Evolutionary conservation across 768 basidiomycete genomes (phyloP).

Genomic region (Auricularia sp.): DNA sequence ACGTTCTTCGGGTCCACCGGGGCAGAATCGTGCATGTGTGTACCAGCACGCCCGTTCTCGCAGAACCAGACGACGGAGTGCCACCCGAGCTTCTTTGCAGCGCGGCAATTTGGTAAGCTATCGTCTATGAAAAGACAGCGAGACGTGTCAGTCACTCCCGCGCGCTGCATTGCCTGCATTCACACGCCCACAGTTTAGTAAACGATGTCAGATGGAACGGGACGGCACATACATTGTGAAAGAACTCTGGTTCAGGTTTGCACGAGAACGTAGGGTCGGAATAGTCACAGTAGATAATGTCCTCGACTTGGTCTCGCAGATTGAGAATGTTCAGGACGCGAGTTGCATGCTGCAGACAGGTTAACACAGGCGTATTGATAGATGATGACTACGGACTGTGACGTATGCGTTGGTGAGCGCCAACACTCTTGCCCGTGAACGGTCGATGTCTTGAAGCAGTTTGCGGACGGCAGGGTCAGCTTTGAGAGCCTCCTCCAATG

Average conservation of each 20-base stretch:
- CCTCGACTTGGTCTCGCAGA: conserved; percentile 65
- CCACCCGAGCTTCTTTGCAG: conserved; percentile 61
- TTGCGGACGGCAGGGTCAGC: conserved; percentile 51
- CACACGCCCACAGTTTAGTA: no score
- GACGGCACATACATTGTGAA: conserved; percentile 37
- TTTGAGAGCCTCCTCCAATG: conserved; percentile 67
- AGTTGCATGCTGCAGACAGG: conserved; percentile 53
- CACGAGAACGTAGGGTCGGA: conserved; percentile 53
- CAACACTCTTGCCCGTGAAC: conserved; percentile 70
- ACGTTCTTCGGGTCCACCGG: conserved; percentile 25
- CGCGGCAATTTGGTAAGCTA: conserved; percentile 55
- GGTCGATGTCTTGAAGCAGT: conserved; percentile 71
- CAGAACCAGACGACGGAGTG: conserved; percentile 65
- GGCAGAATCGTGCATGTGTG: conserved; percentile 29
- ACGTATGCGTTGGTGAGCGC: conserved; percentile 78
- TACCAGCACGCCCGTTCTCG: conserved; percentile 58
- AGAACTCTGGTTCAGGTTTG: conserved; percentile 73
- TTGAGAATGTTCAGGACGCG: conserved; percentile 68
- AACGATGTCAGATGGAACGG: not conserved
- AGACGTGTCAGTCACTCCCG: conserved; percentile 49
- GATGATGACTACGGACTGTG: conserved; percentile 34
- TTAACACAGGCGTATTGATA: conserved; percentile 5
- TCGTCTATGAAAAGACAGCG: conserved; percentile 78
- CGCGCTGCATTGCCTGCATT: conserved; percentile 53
- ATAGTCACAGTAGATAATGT: conserved; percentile 71